Evolutionary conservation across 352 stramenopile genomes (phyloP).

Genomic region (Phytophthora melonis): DNA sequence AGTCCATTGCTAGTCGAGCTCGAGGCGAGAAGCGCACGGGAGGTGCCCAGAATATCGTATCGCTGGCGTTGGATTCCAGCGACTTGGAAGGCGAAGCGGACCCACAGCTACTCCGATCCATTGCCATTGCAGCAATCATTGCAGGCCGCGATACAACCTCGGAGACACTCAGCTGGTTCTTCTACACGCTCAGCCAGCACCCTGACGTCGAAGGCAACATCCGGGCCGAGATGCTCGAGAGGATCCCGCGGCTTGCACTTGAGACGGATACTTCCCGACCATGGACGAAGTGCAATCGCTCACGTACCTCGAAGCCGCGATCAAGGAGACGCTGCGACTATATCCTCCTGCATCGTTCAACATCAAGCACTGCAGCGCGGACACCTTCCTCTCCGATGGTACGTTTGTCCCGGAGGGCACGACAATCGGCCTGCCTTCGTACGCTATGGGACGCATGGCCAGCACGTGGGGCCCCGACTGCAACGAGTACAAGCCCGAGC

Average conservation of each 20-base stretch:
- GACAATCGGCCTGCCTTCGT: constrained; percentile 44
- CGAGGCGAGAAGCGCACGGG: constrained; percentile 5
- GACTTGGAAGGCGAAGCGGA: constrained; percentile 13
- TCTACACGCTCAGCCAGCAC: constrained; percentile 56
- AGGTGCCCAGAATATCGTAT: constrained; percentile 21
- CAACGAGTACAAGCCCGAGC: constrained; percentile 54
- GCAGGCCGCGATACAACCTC: constrained; percentile 73
- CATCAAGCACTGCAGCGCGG: constrained; percentile 38
- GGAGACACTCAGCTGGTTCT: constrained; percentile 56
- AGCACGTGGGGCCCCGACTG: constrained; percentile 52
- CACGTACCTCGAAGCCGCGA: constrained; percentile 50
- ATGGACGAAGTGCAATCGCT: constrained; percentile 49
- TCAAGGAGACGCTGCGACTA: constrained; percentile 61
- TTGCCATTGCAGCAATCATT: constrained; percentile 59
- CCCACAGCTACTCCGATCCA: constrained; percentile 50
- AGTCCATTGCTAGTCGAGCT: constrained; percentile 19
- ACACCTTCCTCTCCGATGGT: constrained; percentile 54
- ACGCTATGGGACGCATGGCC: constrained; percentile 47
- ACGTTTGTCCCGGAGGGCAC: constrained; percentile 49
- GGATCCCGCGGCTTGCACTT: constrained; percentile 32
- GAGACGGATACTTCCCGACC: constrained; percentile 18
- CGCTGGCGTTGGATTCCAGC: constrained; percentile 15
- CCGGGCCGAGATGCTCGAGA: constrained; percentile 43
- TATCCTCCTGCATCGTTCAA: constrained; percentile 58
- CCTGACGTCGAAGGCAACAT: constrained; percentile 40